phyloP scores from a whole-genome alignment of 352 stramenopile genomes.

The Globisporangium paddicum region DNA sequence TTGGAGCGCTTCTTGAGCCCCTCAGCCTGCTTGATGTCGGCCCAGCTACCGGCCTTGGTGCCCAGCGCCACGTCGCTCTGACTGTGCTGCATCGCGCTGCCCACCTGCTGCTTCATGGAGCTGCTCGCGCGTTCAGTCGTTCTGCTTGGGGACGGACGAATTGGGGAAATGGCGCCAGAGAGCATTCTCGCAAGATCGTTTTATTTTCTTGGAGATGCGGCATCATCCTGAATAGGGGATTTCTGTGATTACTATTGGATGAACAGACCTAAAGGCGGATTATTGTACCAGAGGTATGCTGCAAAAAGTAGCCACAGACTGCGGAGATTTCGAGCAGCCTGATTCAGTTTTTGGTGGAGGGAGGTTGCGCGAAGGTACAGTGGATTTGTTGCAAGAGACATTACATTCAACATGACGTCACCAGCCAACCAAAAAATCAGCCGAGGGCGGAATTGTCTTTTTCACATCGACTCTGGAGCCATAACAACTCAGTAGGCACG shows the following conservation, averaged over 20 bases:
- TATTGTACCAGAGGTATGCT: background rate
- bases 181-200: constrained; percentile 3
- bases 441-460: too few species aligned
- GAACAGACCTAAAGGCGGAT: background rate
- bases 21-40: constrained; percentile 62
- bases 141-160: background rate
- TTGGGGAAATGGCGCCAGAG: constrained; percentile 1
- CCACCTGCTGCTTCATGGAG: background rate
- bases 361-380: constrained; percentile 3
- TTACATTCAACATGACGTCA: background rate
- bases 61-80: constrained; percentile 65
- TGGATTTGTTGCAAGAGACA: too few species aligned
- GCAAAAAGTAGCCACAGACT: background rate
- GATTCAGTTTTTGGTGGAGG: background rate
- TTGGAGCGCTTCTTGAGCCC: constrained; percentile 75
- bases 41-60: constrained; percentile 54
- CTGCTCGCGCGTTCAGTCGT: background rate
- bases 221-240: background rate
- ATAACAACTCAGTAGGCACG: too few species aligned
- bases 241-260: background rate
- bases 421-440: too few species aligned
- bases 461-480: too few species aligned
- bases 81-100: constrained; percentile 63
- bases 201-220: too few species aligned
- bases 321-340: background rate